Conservation (phyloP, 1,139 yeast species). For the Scheffersomyces segobiensis region DNA sequence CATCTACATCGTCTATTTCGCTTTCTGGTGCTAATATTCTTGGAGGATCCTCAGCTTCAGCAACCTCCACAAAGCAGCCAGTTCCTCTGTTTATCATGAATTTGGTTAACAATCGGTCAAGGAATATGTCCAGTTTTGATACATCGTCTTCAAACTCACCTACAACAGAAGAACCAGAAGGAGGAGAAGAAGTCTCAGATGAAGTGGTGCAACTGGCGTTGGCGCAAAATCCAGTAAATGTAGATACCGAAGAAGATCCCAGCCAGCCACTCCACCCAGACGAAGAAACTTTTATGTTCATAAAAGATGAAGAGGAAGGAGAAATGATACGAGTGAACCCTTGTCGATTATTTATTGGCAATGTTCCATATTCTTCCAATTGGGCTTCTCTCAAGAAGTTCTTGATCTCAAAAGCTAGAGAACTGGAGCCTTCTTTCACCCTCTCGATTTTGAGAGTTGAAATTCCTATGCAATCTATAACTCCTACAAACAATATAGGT, state of each 20-base stretch:
- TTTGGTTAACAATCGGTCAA: constrained; percentile 17
- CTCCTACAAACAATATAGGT: background rate
- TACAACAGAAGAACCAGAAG: background rate
- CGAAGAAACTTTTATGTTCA: constrained; percentile 16
- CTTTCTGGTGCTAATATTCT: background rate
- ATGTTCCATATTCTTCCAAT: constrained; percentile 56
- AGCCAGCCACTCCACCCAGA: background rate
- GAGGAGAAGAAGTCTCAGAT: background rate
- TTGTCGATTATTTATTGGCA: constrained; percentile 50
- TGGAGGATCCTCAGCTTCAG: background rate
- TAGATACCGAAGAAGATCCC: constrained; percentile 1
- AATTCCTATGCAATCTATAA: constrained; percentile 46
- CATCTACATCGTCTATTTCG: constrained; percentile 9
- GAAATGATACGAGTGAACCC: constrained; percentile 36
- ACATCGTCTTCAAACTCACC: background rate
- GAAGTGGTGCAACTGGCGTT: background rate
- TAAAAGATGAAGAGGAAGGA: constrained; percentile 30
- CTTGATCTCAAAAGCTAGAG: constrained; percentile 30
- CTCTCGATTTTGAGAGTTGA: constrained; percentile 49
- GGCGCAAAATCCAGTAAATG: background rate
- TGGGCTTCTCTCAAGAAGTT: constrained; percentile 58
- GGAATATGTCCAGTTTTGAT: background rate
- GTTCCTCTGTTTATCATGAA: constrained; percentile 36
- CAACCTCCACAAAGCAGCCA: background rate
- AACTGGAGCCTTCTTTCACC: constrained; percentile 29